These are phyloP conservation scores for Alternaria gansuensis DNA, from an alignment of 2,329 filamentous ascomycete genomes.

Conservation along the genomic window DNA sequence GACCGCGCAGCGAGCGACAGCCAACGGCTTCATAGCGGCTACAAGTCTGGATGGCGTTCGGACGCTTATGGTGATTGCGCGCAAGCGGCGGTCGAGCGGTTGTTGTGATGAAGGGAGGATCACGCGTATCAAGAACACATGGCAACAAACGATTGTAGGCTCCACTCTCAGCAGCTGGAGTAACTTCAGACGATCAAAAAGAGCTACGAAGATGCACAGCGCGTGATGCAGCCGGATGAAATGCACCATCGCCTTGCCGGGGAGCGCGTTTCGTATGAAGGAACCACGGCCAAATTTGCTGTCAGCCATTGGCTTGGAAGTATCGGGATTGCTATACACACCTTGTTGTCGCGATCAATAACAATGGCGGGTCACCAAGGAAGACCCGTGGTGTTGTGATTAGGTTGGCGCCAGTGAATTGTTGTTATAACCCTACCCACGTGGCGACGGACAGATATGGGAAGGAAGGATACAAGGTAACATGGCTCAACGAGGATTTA, in stretches of 20 bases:
- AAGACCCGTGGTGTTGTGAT: background rate
- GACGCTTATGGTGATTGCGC: conserved; percentile 13
- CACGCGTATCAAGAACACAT: conserved; percentile 24
- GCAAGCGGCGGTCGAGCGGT: conserved; percentile 7
- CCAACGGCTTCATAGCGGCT: conserved; percentile 26
- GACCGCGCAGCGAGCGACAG: conserved; percentile 20
- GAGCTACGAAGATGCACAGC: conserved; percentile 3
- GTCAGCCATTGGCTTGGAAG: background rate
- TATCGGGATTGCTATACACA: background rate
- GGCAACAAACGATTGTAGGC: conserved; percentile 14
- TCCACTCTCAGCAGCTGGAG: conserved; percentile 21
- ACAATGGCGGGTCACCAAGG: background rate
- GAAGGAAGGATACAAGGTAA: conserved; percentile 15
- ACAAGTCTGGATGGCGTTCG: conserved; percentile 10
- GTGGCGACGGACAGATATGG: background rate
- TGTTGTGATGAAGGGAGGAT: conserved; percentile 19
- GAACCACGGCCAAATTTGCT: background rate
- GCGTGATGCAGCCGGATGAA: conserved; percentile 19
- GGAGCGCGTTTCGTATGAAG: conserved; percentile 14
- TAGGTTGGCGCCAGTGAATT: background rate
- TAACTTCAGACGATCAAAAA: conserved; percentile 16
- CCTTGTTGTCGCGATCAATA: background rate
- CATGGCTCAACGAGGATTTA: background rate
- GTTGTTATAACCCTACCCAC: conserved; percentile 13
- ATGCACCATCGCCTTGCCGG: conserved; percentile 19